phyloP scores from a whole-genome alignment of 306 rosid genomes.

The Rubus idaeus region DNA sequence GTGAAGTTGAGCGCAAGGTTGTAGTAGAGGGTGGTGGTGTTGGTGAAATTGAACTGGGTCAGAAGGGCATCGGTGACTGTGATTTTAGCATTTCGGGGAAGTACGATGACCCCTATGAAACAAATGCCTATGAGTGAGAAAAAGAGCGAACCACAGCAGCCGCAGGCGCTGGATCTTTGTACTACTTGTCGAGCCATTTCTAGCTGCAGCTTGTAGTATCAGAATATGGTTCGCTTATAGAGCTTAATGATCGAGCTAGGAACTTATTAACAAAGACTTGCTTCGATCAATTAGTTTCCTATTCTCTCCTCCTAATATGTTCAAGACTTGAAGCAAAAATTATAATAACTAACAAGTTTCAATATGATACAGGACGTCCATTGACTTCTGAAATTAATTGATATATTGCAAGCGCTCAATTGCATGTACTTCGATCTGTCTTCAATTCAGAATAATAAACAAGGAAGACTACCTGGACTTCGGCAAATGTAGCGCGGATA shows the following conservation, averaged over 20 bases:
- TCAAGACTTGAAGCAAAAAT: background rate
- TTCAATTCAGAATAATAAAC: too few species aligned
- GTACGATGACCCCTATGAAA: background rate
- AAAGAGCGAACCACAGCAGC: background rate
- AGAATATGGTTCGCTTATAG: background rate
- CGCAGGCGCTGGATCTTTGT: background rate
- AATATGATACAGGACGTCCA: background rate
- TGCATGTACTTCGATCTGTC: background rate
- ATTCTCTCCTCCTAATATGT: too few species aligned
- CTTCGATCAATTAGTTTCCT: too few species aligned
- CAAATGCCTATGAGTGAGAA: background rate
- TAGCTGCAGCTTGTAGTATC: background rate
- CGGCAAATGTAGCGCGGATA: background rate
- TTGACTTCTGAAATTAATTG: background rate
- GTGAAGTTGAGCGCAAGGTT: constrained; percentile 18
- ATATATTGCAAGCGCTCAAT: background rate
- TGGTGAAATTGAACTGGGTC: background rate
- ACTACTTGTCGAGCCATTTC: background rate
- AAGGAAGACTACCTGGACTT: background rate
- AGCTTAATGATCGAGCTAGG: background rate
- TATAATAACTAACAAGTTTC: background rate
- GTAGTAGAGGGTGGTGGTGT: constrained; percentile 6
- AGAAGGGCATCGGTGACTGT: constrained; percentile 12
- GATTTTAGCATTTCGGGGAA: background rate
- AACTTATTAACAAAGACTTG: too few species aligned